These are phyloP conservation scores for Phytopythium chamaehyphon DNA, from an alignment of 352 stramenopile species.

Conservation along the genomic window DNA sequence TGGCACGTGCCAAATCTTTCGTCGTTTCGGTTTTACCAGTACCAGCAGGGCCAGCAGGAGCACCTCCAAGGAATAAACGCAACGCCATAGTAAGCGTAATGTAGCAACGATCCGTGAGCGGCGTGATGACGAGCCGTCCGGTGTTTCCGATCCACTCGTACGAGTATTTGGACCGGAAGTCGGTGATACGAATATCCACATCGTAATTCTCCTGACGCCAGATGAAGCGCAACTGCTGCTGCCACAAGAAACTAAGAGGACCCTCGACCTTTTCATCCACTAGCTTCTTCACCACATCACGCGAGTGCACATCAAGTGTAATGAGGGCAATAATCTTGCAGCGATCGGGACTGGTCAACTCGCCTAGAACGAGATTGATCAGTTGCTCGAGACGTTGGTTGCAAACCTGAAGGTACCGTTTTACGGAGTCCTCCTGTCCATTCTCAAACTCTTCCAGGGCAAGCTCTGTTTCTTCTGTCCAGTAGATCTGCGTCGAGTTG, in stretches of 20 bases:
- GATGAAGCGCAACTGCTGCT: conserved; percentile 86
- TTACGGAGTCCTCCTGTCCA: conserved; percentile 84
- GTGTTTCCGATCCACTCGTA: conserved; percentile 90
- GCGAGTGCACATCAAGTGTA: conserved; percentile 94
- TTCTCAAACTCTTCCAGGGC: conserved; percentile 87
- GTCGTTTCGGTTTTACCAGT: conserved; percentile 91
- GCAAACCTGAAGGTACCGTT: conserved; percentile 73
- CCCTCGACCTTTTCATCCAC: conserved; percentile 89
- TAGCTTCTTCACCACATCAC: conserved; percentile 90
- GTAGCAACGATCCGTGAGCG: conserved; percentile 95
- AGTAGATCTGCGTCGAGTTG: conserved; percentile 91
- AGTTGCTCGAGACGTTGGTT: conserved; percentile 88
- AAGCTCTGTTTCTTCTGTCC: conserved; percentile 96
- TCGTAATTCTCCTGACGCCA: conserved; percentile 93
- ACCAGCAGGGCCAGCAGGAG: conserved; percentile 89
- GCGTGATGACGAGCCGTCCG: conserved; percentile 93
- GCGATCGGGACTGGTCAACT: conserved; percentile 85
- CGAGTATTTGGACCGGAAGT: conserved; percentile 94
- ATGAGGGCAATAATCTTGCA: conserved; percentile 96
- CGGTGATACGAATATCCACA: conserved; percentile 95
- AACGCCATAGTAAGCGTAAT: conserved; percentile 97
- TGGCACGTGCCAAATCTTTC: conserved; percentile 80
- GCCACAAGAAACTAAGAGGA: conserved; percentile 84
- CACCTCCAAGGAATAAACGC: conserved; percentile 94
- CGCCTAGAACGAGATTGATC: conserved; percentile 89